Base-by-base conservation (phyloP, 192 early-diverging fungal species). In the Diversispora epigaea region DNA sequence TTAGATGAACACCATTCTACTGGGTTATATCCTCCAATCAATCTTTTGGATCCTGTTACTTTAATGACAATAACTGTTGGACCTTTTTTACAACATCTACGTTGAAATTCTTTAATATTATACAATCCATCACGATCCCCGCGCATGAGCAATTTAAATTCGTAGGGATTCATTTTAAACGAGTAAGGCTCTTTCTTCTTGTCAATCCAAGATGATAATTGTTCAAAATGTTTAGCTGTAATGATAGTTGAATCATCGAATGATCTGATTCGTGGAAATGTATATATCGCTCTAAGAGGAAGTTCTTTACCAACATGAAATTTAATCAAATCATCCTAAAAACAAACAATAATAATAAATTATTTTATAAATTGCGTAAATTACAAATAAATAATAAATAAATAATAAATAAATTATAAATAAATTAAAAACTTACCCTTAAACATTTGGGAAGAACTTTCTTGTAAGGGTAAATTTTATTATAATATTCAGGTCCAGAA, bases 21-120 rank as follows among this genome's bases (percentile, higher is more conserved):
- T 47, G 72, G 72, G 50, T 74, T 74, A 21, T 62, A 74, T 49
- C 72, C 72, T 50, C 72, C 72, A 32, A 74, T 49, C 3, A 74
- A 25, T 0, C 54, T 22, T n/a, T 63, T 40, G n/a, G 72, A 57
- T 7, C 41, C 44, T n/a, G 12, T 63, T 15, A 74, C 21, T 47
- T 74, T 74, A 21, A 63, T 63, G 41, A 74, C 47, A 17, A 74
- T 54, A 17, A 74, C 40, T 6, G 72, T 74, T 49, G 72, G 58
- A 15, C 72, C 72, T 47, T 74, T 55, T 9, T 44, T 55, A 44
- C 54, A 41, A 50, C 72, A 74, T 21, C 32, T 22, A 4, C 8
- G 25, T 19, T 63, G 57, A 52, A 74, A 74, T 74, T 60, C 61
- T 25, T 60, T 21, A 19, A 49, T 41, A 47, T 74, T 54, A 40